Evolutionary conservation across 495 filamentous ascomycete species (phyloP), one percentile per base, ranked within the genome.

Genomic region (Neurospora sp.): DNA sequence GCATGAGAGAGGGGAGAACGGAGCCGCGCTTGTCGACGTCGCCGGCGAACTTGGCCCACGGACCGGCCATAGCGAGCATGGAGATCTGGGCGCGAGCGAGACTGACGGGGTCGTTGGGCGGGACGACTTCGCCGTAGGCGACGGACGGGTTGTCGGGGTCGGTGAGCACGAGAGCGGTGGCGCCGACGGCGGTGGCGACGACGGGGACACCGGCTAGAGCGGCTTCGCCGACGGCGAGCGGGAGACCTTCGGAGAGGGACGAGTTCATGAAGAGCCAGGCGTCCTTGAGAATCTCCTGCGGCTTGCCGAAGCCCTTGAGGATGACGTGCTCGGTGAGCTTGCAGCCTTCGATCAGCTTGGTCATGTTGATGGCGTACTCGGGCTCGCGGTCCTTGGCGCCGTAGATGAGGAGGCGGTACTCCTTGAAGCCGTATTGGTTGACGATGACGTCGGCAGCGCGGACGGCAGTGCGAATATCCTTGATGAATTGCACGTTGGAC

Each of bases 241-340:
- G 89, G 0, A 91, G 85, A 74, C 89, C 89, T 79, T 91, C 89
- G 7, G 89, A 90, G 3, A 91, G 82, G 5, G 89, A 91, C 0
- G 89, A 91, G 79, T 91, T 91, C 42, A 91, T 83, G 82, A 91
- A 91, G 8, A 90, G 84, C 89, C 89, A 91, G 48, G 88, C 88
- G 70, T 88, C 86, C 48, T 88, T 81, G 3, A 91, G 84, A 8
- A 90, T 89, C 70, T 84, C 85, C 75, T 85, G 84, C 83, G n/a
- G 85, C 69, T 89, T 86, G 14, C 86, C 89, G 10, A 86, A 88
- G 20, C 89, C 89, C 27, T 85, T 79, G 16, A 91, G 82, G 16
- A 85, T 84, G 71, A 89, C 88, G 39, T 80, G 81, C 16, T 84
- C 81, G 4, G 85, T 81, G 7, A 91, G 85, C 71, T 85, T 84